These are phyloP conservation scores for Brasenia schreberi DNA, from an alignment of 164 flowering plant genomes.

Conservation along the genomic window DNA sequence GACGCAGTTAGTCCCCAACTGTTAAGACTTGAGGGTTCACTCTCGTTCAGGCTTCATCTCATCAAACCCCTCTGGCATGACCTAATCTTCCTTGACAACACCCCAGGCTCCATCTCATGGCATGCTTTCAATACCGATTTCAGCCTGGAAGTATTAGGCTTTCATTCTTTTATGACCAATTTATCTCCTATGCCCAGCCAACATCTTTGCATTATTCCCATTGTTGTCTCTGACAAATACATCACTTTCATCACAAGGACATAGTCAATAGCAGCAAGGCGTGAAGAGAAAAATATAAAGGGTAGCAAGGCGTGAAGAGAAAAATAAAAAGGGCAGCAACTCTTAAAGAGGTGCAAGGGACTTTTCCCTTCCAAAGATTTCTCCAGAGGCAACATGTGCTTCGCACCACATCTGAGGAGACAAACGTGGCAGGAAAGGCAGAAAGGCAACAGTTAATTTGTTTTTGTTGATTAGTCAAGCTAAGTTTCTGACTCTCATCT, in stretches of 20 bases:
- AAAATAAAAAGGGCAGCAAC: too few relatives aligned
- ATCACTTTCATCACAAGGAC: constrained; percentile 90
- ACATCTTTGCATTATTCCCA: constrained; percentile 99
- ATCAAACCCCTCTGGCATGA: constrained; percentile 75
- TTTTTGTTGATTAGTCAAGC: too few relatives aligned
- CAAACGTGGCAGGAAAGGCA: too few relatives aligned
- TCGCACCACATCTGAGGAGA: too few relatives aligned
- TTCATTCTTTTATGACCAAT: constrained; percentile 92
- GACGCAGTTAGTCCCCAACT: too few relatives aligned
- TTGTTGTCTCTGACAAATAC: constrained; percentile 92
- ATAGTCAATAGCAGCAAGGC: constrained; percentile 95
- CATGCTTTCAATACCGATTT: constrained; percentile 56
- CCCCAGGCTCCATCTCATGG: constrained; percentile 54
- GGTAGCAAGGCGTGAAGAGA: constrained; percentile 85
- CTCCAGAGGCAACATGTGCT: constrained; percentile 99
- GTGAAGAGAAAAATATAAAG: constrained; percentile 68
- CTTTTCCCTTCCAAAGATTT: constrained; percentile 93
- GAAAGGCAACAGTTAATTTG: too few relatives aligned
- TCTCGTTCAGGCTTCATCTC: constrained; percentile 79
- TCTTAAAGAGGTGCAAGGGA: constrained; percentile 70
- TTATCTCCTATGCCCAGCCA: constrained; percentile 97
- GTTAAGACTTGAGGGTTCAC: too few relatives aligned
- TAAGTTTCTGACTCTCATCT: too few relatives aligned
- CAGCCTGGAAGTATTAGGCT: constrained; percentile 90
- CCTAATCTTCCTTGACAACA: constrained; percentile 63